These are phyloP conservation scores for Aspergillus mulundensis DNA, from an alignment of 495 filamentous ascomycete genomes.

Conservation along the genomic window DNA sequence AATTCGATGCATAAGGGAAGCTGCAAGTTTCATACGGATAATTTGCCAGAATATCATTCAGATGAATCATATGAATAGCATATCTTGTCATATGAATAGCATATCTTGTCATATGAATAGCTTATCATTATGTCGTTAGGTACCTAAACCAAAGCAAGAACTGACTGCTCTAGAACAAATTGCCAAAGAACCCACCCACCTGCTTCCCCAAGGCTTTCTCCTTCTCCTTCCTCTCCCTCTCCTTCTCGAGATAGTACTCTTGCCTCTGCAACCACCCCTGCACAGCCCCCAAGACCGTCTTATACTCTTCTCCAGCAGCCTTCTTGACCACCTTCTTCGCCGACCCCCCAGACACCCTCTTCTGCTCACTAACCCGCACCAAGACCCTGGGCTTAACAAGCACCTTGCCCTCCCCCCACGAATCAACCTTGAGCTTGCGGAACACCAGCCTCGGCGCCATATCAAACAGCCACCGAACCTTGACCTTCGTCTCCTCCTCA, in stretches of 20 bases:
- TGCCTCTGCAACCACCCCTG: neutral
- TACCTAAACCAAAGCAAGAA: too few relatives aligned
- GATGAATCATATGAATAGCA: too few relatives aligned
- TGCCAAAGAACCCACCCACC: neutral
- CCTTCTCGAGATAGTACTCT: neutral
- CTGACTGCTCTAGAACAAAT: neutral
- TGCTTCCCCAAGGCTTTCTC: neutral
- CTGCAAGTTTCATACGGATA: constrained; percentile 15
- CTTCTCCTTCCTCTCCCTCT: neutral
- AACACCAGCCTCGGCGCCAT: constrained; percentile 1
- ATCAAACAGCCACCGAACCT: constrained; percentile 6
- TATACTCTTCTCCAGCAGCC: neutral
- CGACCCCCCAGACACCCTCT: neutral
- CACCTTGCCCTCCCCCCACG: neutral
- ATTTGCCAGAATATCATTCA: constrained; percentile 2
- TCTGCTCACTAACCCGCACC: neutral
- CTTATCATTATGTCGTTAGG: too few relatives aligned
- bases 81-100: too few relatives aligned
- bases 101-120: too few relatives aligned
- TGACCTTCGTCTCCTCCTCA: neutral
- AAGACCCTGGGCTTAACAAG: constrained; percentile 4
- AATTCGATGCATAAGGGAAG: constrained; percentile 10
- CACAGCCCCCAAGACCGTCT: neutral
- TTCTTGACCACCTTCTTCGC: neutral
- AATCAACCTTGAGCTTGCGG: constrained; percentile 4